Evolutionary conservation across 2,329 filamentous ascomycete species (phyloP).

Genomic region (Grosmannia clavigera): DNA sequence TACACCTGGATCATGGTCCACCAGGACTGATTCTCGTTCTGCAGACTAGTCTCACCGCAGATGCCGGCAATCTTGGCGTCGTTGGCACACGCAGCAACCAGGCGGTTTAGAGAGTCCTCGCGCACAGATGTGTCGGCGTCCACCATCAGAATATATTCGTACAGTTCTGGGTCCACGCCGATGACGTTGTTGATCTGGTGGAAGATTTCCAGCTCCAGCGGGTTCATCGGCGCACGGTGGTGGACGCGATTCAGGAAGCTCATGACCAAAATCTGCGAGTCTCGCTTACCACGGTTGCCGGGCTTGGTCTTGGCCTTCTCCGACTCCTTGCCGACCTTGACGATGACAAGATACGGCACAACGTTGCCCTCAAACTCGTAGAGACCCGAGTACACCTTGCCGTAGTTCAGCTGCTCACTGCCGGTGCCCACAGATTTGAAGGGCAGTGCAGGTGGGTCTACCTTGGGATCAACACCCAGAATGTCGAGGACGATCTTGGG

Average conservation of each 20-base stretch:
- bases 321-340: conserved; percentile 95
- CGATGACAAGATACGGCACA: conserved; percentile 87
- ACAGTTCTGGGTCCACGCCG: conserved; percentile 90
- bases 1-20: conserved; percentile 99
- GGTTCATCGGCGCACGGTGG: conserved; percentile 86
- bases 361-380: conserved; percentile 98
- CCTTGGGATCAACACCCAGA: conserved; percentile 89
- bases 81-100: conserved; percentile 86
- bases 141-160: conserved; percentile 95
- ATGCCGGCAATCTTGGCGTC: conserved; percentile 95
- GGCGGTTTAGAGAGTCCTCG: conserved; percentile 82
- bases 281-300: conserved; percentile 95
- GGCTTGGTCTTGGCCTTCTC: conserved; percentile 86
- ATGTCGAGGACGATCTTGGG: conserved; percentile 97
- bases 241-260: conserved; percentile 97
- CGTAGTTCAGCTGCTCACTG: conserved; percentile 90
- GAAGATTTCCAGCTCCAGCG: conserved; percentile 94
- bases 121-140: conserved; percentile 92
- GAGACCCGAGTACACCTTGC: conserved; percentile 94
- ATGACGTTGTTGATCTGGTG: conserved; percentile 99
- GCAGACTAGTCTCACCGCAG: conserved; percentile 89
- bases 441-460: conserved; percentile 84
- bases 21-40: conserved; percentile 92
- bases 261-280: conserved; percentile 91
- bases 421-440: conserved; percentile 88